Evolutionary conservation across 2,329 filamentous ascomycete genomes (phyloP), one percentile per base, ranked within the genome.

Genomic region (Pseudocercospora fijiensis): DNA sequence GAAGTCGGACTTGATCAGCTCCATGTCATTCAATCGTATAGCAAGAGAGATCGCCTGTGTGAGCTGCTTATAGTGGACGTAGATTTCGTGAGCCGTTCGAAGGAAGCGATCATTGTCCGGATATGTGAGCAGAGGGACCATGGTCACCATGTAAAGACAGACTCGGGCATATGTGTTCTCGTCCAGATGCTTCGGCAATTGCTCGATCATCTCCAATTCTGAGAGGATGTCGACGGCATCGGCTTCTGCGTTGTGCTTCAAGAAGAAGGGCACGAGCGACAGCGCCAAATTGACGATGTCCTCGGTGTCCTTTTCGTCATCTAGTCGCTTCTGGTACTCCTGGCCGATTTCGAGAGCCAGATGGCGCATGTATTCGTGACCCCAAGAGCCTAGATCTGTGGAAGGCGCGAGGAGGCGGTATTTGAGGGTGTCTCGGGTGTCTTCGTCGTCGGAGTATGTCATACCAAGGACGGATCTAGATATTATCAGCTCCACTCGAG

Each of bases 81-180:
- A 99, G 75, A 99, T 96, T 68, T 89, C 86, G 80, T 98, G 95
- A 55, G 94, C 93, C 7, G 94, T 96, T 69, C 88, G 89, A 65
- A 99, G 88, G 80, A 99, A 98, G 72, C 91, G 88, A 76, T 97
- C 91, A 78, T 99, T 97, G 79, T 99, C 95, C 49, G 95, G 95
- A 75, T 96, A 98, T 60, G 95, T 97, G 77, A 99, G 87, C 20
- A 99, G 86, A 75, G 95, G 96, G 70, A 99, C 95, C 91, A 98
- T 98, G 82, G 92, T 96, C 72, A 96, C 92, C 89, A 99, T 96
- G 81, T 99, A 99, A 70, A 99, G 81, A 76, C 95, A 98, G 61
- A 97, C 95, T 74, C 95, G 85, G 58, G 90, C 84, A 77, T 96
- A 99, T 26, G 93, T 98, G 79, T 98, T 89, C 77, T 96, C 90